Base-by-base conservation (phyloP, 169 alveolate species). In the Eimeria sp. region DNA sequence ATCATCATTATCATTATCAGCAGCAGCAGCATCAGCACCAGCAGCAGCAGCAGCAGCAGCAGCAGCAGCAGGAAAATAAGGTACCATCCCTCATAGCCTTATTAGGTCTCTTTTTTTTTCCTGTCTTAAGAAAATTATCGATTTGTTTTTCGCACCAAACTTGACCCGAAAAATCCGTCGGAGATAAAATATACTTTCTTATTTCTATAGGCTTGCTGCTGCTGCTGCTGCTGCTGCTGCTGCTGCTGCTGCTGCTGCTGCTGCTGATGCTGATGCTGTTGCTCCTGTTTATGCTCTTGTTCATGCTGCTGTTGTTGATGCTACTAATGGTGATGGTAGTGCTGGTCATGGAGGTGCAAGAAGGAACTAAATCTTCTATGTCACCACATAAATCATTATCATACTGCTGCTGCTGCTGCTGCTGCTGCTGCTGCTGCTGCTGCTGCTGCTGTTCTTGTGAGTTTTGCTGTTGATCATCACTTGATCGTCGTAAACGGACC, bases 21-120 rank as follows among this genome's bases (percentile, higher is more conserved):
- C 87, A 75, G 87, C 63, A 75, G 80, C 51, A 75, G 87, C 61
- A 75, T 10, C 87, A 75, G 58, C 87, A 75, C 30, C 51, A 75
- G 87, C 87, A 75, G 61, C 51, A 75, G 87, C 87, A 75, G 61
- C 87, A 75, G 87, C 63, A 75, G 80, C 51, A 75, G 87, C 87
- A 75, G 87, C 87, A 75, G 58, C 87, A 75, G 61, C 51, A 75
- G 57, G 58, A 20, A 10, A 9, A 22, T 13, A 34, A 5, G 61
- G 6, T n/a, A 43, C 87, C 87, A 43, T 76, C 43, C 13, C 61
- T 27, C 87, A 76, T 76, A 20, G 87, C 87, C 4, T 27, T 40
- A 43, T 58, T 76, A 4, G 58, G 11, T 47, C 30, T 27, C 34
- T 43, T 76, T 20, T 76, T 76, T 9, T 58, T 76, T 9, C 3